These are phyloP conservation scores for Orbilia blumenaviensis DNA, from an alignment of 2,329 filamentous ascomycete species.

Conservation along the genomic window DNA sequence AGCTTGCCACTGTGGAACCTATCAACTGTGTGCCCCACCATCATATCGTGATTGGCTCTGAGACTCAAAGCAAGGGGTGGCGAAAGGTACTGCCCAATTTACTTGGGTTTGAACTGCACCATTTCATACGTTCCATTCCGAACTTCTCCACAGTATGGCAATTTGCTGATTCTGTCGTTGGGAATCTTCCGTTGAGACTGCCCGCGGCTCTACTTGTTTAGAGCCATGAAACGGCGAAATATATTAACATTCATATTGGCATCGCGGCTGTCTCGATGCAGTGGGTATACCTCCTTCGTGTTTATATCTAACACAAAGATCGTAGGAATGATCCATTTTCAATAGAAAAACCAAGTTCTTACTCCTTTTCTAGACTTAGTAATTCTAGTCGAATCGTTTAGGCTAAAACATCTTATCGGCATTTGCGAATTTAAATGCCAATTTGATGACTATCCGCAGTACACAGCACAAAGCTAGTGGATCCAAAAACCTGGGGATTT, in stretches of 20 bases:
- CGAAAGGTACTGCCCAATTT: background rate
- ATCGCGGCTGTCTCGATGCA: constrained; percentile 1
- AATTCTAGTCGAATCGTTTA: constrained; percentile 20
- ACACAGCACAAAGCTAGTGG: no score
- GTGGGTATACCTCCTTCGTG: background rate
- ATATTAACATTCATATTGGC: background rate
- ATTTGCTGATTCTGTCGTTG: background rate
- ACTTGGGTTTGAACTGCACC: background rate
- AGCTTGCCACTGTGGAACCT: constrained; percentile 4
- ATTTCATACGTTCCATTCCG: background rate
- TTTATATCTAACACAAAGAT: background rate
- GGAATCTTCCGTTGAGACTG: background rate
- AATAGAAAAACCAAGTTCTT: background rate
- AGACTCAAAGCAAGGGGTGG: background rate
- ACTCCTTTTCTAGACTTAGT: background rate
- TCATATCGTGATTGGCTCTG: background rate
- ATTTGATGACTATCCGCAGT: constrained; percentile 13
- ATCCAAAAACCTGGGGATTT: constrained; percentile 47
- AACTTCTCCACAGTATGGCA: background rate
- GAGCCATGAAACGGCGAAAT: background rate
- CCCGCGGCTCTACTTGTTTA: background rate
- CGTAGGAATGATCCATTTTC: background rate
- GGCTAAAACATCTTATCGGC: constrained; percentile 33
- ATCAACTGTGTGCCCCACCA: background rate
- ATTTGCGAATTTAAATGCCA: constrained; percentile 32